A percentile compares a stretch with the other conserved stretches of the same genome.
Conservation (phyloP, 805 yeast species). For the Saturnispora zaruensis region DNA sequence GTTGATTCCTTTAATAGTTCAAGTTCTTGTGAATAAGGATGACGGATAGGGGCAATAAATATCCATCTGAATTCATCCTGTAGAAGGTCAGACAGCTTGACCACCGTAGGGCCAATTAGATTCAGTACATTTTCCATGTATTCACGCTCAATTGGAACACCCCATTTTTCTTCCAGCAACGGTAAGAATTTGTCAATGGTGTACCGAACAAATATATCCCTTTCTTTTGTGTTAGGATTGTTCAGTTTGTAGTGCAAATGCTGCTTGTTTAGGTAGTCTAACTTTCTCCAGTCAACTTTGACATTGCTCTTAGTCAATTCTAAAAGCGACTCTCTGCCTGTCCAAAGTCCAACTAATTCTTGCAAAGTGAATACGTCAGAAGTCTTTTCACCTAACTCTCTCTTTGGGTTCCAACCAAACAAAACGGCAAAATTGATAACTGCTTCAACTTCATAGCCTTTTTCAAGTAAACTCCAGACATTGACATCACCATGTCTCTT, state of each 20-base stretch:
- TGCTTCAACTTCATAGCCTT: conserved; percentile 80
- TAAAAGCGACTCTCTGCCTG: conserved; percentile 33
- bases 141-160: neutral
- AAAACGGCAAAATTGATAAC: conserved; percentile 77
- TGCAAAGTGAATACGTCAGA: conserved; percentile 45
- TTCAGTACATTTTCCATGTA: conserved; percentile 29
- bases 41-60: neutral
- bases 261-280: conserved; percentile 67
- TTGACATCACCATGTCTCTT: conserved; percentile 81
- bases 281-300: conserved; percentile 73
- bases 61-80: conserved; percentile 7
- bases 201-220: conserved; percentile 31
- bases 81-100: conserved; percentile 28
- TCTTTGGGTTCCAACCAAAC: conserved; percentile 90
- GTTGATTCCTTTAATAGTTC: neutral
- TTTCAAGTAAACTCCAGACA: conserved; percentile 45
- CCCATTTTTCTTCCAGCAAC: conserved; percentile 13
- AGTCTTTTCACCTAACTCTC: conserved; percentile 38
- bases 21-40: neutral
- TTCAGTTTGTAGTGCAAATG: conserved; percentile 43
- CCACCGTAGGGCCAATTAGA: conserved; percentile 41
- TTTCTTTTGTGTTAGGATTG: conserved; percentile 8
- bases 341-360: conserved; percentile 49
- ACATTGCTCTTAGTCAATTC: conserved; percentile 89
- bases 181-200: conserved; percentile 24